These are phyloP conservation scores for Daldinia concentrica DNA, from an alignment of 495 filamentous ascomycete species.

Conservation along the genomic window DNA sequence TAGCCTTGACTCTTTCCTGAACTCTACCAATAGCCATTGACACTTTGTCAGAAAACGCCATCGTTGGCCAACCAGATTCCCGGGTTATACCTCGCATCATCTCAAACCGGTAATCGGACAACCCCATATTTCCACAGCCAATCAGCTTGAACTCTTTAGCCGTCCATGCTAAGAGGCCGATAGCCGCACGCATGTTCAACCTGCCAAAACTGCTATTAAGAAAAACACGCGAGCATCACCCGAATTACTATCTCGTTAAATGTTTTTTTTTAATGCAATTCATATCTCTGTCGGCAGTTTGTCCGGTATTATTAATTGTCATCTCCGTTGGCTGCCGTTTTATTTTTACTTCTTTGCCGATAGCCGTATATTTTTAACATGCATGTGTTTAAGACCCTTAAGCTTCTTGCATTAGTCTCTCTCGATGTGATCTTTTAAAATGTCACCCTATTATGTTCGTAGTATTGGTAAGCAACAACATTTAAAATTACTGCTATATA, in stretches of 20 bases:
- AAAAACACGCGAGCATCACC: not conserved
- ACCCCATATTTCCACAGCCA: constrained; percentile 37
- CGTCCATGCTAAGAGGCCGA: constrained; percentile 29
- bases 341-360: constrained; percentile 15
- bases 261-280: not conserved
- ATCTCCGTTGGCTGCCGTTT: constrained; percentile 13
- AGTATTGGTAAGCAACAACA: too few species aligned
- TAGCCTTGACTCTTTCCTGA: constrained; percentile 26
- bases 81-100: constrained; percentile 41
- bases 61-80: constrained; percentile 39
- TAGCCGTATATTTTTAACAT: constrained; percentile 24
- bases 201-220: not conserved
- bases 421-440: too few species aligned
- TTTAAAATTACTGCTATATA: too few species aligned
- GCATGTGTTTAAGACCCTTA: not conserved
- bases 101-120: constrained; percentile 41
- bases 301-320: constrained; percentile 2
- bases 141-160: constrained; percentile 21
- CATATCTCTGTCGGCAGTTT: not conserved
- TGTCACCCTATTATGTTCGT: too few species aligned
- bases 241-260: not conserved
- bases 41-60: constrained; percentile 48
- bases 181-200: constrained; percentile 22
- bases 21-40: constrained; percentile 42
- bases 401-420: too few species aligned